A percentile compares a stretch with the other conserved stretches of the same genome.
phyloP scores from a whole-genome alignment of 306 rosid species.

The Dalbergia cultrata region DNA sequence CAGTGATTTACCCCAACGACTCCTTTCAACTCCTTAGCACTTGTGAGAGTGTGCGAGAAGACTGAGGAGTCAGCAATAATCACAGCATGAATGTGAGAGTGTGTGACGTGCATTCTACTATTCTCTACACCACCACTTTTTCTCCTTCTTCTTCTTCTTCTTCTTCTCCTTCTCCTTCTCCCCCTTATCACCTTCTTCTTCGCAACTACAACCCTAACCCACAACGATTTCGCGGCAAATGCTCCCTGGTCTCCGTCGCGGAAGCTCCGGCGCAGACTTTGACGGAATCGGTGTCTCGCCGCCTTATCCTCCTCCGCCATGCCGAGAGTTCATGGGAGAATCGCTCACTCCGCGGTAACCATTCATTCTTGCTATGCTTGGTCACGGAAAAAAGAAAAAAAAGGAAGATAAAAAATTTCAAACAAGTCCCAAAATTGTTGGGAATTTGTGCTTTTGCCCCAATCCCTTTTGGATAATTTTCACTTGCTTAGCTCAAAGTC shows the following conservation, averaged over 20 bases:
- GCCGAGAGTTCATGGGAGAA: slow-evolving; percentile 80
- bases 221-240: slow-evolving; percentile 44
- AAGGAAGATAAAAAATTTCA: background rate
- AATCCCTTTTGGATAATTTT: background rate
- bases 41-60: too few species aligned
- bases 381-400: background rate
- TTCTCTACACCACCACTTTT: background rate
- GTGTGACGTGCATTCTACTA: background rate
- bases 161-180: background rate
- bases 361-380: background rate
- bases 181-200: slow-evolving; percentile 15
- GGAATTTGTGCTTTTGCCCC: background rate
- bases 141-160: background rate
- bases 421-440: background rate
- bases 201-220: slow-evolving; percentile 12
- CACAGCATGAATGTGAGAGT: background rate
- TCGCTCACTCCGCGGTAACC: slow-evolving; percentile 77
- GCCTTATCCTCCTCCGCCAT: slow-evolving; percentile 95
- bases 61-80: background rate
- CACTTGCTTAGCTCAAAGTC: background rate
- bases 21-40: too few species aligned
- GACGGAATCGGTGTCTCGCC: slow-evolving; percentile 71
- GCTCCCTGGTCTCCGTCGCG: slow-evolving; percentile 54
- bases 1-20: too few species aligned
- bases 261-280: slow-evolving; percentile 38